These are phyloP conservation scores for Nitzschia sp. DNA, from an alignment of 108 stramenopile genomes.

Conservation along the genomic window DNA sequence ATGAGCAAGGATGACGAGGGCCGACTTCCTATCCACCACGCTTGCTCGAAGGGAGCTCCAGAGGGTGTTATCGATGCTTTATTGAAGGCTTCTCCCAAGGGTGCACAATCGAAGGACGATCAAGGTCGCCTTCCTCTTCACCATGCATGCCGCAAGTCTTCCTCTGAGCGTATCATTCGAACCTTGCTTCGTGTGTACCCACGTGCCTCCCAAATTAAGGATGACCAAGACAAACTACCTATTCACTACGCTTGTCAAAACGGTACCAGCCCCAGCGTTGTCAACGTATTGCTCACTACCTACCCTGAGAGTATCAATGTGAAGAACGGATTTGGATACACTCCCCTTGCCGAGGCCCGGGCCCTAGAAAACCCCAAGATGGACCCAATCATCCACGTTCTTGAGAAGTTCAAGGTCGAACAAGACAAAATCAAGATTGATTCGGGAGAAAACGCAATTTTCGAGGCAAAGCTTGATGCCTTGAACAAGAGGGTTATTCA, in stretches of 20 bases:
- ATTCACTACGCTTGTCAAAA: conserved; percentile 86
- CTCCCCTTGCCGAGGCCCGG: conserved; percentile 76
- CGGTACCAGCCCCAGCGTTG: conserved; percentile 58
- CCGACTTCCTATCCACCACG: conserved; percentile 82
- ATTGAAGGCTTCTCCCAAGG: conserved; percentile 78
- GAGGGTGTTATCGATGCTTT: conserved; percentile 77
- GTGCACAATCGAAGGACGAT: conserved; percentile 83
- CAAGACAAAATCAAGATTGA: conserved; percentile 51
- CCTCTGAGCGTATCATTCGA: conserved; percentile 70
- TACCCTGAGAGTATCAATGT: conserved; percentile 83
- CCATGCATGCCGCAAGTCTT: conserved; percentile 77
- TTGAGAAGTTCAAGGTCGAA: conserved; percentile 76
- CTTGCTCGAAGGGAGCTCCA: conserved; percentile 79
- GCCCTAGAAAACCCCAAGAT: conserved; percentile 66
- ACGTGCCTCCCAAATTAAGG: conserved; percentile 79
- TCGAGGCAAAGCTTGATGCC: conserved; percentile 45
- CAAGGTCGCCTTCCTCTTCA: conserved; percentile 82
- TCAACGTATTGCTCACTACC: conserved; percentile 64
- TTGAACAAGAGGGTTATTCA: conserved; percentile 45
- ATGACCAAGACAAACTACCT: conserved; percentile 87
- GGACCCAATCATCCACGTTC: conserved; percentile 69
- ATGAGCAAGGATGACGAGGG: conserved; percentile 85
- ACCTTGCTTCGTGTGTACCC: conserved; percentile 78
- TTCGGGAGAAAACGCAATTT: conserved; percentile 32
- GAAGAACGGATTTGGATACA: conserved; percentile 83